Conservation (phyloP, 257 asterid genomes). For the Primulina eburnea region DNA sequence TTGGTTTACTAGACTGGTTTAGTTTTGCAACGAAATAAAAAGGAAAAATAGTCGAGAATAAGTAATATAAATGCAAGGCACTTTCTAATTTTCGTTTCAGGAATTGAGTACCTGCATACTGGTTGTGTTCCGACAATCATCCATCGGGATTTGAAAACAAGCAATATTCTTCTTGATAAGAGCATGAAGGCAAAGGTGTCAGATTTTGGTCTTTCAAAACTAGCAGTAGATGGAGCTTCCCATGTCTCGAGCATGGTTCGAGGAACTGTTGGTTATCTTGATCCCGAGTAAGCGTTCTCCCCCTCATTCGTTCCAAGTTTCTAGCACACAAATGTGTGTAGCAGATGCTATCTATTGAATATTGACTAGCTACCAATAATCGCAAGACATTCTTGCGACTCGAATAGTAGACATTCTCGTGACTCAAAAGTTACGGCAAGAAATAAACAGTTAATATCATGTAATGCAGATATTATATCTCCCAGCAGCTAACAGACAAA, state of each 20-base stretch:
- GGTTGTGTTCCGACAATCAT: conserved; percentile 96
- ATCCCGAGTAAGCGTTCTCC: conserved; percentile 71
- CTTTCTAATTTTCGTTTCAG: conserved; percentile 45
- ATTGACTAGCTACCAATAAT: neutral
- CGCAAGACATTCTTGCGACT: neutral
- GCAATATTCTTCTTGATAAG: conserved; percentile 93
- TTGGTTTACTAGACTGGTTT: conserved; percentile 17
- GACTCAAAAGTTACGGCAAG: neutral
- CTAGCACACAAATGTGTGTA: too few relatives aligned
- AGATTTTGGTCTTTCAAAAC: conserved; percentile 97
- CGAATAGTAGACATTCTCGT: neutral
- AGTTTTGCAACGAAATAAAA: conserved; percentile 4
- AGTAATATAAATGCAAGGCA: neutral
- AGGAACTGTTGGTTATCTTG: conserved; percentile 98
- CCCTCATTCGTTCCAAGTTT: neutral
- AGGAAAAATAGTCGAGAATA: neutral
- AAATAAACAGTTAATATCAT: neutral
- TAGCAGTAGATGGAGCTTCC: conserved; percentile 95
- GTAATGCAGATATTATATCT: conserved; percentile 76
- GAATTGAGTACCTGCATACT: conserved; percentile 96
- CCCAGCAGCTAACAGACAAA: conserved; percentile 96
- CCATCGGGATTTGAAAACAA: conserved; percentile 91
- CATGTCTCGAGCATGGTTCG: conserved; percentile 99
- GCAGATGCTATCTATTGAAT: neutral
- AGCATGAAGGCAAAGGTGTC: conserved; percentile 95